Conservation (phyloP, 306 rosid species). For the Medicago arabica region DNA sequence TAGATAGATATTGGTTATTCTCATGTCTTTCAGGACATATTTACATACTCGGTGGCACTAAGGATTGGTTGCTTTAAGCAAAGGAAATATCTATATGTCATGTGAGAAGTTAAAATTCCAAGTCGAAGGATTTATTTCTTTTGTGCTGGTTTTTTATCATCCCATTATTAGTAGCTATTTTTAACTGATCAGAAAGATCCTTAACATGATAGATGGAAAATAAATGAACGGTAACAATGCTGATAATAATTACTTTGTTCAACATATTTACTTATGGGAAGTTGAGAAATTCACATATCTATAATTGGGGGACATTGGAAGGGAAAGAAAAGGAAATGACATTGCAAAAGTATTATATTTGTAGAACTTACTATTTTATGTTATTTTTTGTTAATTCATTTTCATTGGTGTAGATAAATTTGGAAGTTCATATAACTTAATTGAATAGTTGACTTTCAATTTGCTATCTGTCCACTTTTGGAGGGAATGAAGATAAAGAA, state of each 20-base stretch:
- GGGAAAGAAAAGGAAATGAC: slow-evolving; percentile 20
- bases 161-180: slow-evolving; percentile 3
- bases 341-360: background rate
- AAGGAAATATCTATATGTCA: slow-evolving; percentile 15
- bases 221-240: background rate
- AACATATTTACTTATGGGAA: background rate
- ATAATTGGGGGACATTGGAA: background rate
- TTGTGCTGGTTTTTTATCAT: background rate
- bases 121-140: slow-evolving; percentile 4
- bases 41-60: slow-evolving; percentile 13
- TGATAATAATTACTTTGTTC: background rate
- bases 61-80: slow-evolving; percentile 18
- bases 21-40: slow-evolving; percentile 18
- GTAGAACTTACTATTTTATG: background rate
- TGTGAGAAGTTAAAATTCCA: slow-evolving; percentile 19
- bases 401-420: slow-evolving; percentile 24
- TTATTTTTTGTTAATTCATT: slow-evolving; percentile 28
- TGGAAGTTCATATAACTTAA: slow-evolving; percentile 28
- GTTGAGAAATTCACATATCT: background rate
- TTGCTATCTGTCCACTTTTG: slow-evolving; percentile 29
- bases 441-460: slow-evolving; percentile 7
- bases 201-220: background rate
- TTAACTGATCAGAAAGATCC: background rate
- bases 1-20: slow-evolving; percentile 7
- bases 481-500: slow-evolving; percentile 26